These are phyloP conservation scores for Populus hybrid DNA, from an alignment of 441 rosid genomes.

Conservation along the genomic window DNA sequence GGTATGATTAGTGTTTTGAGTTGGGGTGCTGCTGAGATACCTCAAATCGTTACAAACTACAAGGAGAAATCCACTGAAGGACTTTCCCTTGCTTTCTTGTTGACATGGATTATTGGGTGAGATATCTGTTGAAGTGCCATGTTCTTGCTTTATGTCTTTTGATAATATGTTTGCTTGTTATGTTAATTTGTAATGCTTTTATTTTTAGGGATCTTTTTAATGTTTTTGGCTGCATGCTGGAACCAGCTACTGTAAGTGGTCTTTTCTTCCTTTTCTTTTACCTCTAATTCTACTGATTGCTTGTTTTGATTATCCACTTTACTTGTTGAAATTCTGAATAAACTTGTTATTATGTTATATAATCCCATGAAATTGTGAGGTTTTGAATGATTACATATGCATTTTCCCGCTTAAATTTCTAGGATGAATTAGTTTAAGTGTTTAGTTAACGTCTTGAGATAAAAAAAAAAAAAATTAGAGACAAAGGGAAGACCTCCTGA, in stretches of 20 bases:
- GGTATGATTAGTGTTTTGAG: conserved; percentile 66
- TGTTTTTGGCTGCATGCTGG: conserved; percentile 71
- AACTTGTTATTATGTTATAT: background rate
- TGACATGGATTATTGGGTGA: conserved; percentile 80
- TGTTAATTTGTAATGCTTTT: background rate
- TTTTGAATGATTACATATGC: background rate
- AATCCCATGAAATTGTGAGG: background rate
- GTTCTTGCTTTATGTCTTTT: background rate
- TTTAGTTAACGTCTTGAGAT: no score
- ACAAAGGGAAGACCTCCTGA: no score
- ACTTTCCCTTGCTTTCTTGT: conserved; percentile 68
- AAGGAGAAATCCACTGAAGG: conserved; percentile 72
- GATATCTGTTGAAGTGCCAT: background rate
- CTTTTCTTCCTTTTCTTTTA: background rate
- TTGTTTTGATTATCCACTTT: background rate
- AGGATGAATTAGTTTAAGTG: background rate
- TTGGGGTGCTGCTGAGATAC: conserved; percentile 86
- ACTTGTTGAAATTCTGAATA: background rate
- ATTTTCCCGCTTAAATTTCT: background rate
- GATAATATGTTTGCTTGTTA: background rate
- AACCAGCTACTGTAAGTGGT: conserved; percentile 77
- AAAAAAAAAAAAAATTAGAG: no score
- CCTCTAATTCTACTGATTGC: background rate
- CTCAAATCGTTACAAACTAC: conserved; percentile 74
- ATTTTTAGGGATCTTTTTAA: conserved; percentile 72